Base-by-base conservation (phyloP, 176 grass and related monocot species). In the Oryza glumipatula region DNA sequence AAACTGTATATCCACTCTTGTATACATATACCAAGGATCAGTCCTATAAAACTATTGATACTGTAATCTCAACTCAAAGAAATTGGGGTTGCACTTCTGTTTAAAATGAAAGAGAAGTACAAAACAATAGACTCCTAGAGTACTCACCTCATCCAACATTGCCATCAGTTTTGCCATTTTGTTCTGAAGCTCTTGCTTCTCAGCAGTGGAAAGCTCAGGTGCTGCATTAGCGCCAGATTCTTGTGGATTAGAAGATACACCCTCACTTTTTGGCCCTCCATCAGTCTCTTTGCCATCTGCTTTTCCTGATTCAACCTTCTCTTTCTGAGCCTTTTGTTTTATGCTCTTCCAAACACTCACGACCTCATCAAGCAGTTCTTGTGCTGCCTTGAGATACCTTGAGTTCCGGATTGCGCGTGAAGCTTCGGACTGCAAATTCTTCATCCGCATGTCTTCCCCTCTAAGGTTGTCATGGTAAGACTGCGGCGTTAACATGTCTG, bases 111-210 rank as follows among this genome's bases (percentile, higher is more conserved):
- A 26, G 26, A 26, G 26, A 83, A 86, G 16, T 9, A 38, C 47
- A 19, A 74, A 65, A 17, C 19, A 87, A 7, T 54, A 28, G 73
- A 74, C 19, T 33, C 69, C 43, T 10, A 73, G 58, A 46, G 28
- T 83, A 83, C 84, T 6, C 51, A 99, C 97, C 94, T 99, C 94
- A 91, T 99, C 97, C 72, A 99, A 73, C 94, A 99, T 99, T 3
- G 86, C 86, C 78, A 99, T 87, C 76, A 99, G 86, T 80, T 96
- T 96, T 15, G 89, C 81, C 91, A 96, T 86, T 86, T 96, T 99
- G 72, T 96, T 99, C 78, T 99, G 97, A 82, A 99, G 97, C 28
- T 99, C 97, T 86, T 96, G 94, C 80, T 91, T 99, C 76, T 99
- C 97, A 79, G 97, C 94, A 39, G 90, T 87, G 54, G 92, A 92